Base-by-base conservation (phyloP, 2,329 filamentous ascomycete species). In the Boeremia exigua region DNA sequence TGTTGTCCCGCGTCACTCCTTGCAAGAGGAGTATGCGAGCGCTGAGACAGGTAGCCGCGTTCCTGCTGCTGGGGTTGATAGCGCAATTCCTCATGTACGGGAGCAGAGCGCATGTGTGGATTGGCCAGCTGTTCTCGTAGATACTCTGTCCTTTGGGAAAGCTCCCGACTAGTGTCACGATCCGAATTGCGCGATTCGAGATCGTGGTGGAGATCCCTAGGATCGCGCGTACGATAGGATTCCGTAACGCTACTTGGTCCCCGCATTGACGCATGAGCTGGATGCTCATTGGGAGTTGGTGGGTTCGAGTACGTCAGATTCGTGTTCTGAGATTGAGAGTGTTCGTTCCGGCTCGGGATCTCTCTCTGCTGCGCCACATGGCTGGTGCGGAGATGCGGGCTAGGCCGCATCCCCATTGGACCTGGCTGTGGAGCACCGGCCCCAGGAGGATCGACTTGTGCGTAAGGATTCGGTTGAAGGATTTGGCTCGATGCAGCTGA, bases 391-490 rank as follows among this genome's bases (percentile, higher is more conserved):
- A 70, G 58, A 54, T 71, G 73, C 9, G 72, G 71, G 34, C 72
- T 75, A 12, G 72, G 72, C 25, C 72, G 71, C 72, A 75, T 75
- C 12, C 71, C 73, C 55, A 69, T 66, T 27, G 72, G 66, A 11
- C 65, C 73, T 23, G 68, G 54, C n/a, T 67, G 53, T 45, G 71
- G 69, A 17, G 62, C 62, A 32, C 58, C 56, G 36, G 53, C 61
- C 7, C 70, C 67, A 29, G 70, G 63, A n/a, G 71, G 72, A 49
- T 75, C 72, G 2, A 75, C 70, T 48, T 73, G 71, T 14, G 69
- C 68, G 52, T 75, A 75, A 9, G 73, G 73, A 51, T 75, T 75
- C 15, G 73, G 71, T 39, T 75, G 71, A 19, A 75, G 53, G 8
- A 74, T 71, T 49, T 73, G 70, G 17, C 63, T 61, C 15, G 62